Evolutionary conservation across 164 flowering plant species (phyloP).

Genomic region (Magnolia changhungtana): DNA sequence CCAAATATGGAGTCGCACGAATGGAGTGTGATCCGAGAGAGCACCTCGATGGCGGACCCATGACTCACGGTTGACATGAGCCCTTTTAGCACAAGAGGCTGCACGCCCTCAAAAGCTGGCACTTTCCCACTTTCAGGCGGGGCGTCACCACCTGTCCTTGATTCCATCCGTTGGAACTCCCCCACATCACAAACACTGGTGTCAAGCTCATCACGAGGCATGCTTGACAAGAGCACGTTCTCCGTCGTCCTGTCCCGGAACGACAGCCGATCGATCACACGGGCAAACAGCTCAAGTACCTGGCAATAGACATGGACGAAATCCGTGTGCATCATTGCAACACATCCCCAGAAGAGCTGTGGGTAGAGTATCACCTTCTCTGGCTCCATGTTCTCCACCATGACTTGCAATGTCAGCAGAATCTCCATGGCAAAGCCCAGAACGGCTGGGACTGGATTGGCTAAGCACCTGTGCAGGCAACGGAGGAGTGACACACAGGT

Average conservation of each 20-base stretch:
- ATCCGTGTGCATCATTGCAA: conserved; percentile 99
- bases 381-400: conserved; percentile 99
- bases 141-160: conserved; percentile 46
- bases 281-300: conserved; percentile 93
- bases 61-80: conserved; percentile 91
- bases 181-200: conserved; percentile 33
- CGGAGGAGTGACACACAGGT: conserved; percentile 91
- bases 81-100: conserved; percentile 97
- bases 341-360: conserved; percentile 99
- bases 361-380: conserved; percentile 98
- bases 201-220: conserved; percentile 93
- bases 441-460: conserved; percentile 86
- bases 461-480: conserved; percentile 89
- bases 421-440: conserved; percentile 93
- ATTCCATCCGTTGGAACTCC: conserved; percentile 61
- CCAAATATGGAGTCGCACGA: conserved; percentile 98
- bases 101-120: conserved; percentile 92
- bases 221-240: conserved; percentile 94
- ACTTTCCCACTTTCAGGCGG: conserved; percentile 55
- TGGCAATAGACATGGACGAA: conserved; percentile 96
- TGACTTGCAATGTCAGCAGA: conserved; percentile 86
- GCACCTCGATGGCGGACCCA: conserved; percentile 79
- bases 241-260: conserved; percentile 89
- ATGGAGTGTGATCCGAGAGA: conserved; percentile 79
- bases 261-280: conserved; percentile 82